Base-by-base conservation (phyloP, 2,329 filamentous ascomycete species). In the Aureobasidium sp. region DNA sequence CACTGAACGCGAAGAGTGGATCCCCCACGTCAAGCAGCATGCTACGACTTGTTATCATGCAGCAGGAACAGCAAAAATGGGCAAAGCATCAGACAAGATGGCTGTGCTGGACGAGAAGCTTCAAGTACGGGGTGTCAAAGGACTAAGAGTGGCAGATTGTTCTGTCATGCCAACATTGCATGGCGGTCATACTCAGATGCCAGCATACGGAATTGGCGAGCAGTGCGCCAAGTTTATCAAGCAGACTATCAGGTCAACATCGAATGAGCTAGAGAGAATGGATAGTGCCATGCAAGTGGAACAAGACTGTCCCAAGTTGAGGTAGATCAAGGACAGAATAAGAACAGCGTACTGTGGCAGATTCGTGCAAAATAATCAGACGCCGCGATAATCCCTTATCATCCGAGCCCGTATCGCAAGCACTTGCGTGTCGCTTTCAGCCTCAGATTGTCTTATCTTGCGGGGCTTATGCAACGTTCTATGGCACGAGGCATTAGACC, bases 131-230 rank as follows among this genome's bases (percentile, higher is more conserved):
- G 82, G 82, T 2, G 77, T 83, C 2, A 72, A 75, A 58, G 76
- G 78, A 1, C 69, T 85, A n/a, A 73, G 83, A 2, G 81, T 85
- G 13, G 80, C 76, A 0, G 81, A 83, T 64, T 78, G 75, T 65
- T 80, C 77, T 66, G 74, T 81, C 29, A 82, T 82, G 79, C 81
- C 81, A 2, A 71, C 70, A 0, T 67, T 83, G 3, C 77, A 82
- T 65, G 74, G 74, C 29, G 82, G 78, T 0, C 79, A 82, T 66
- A 82, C 81, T 0, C 81, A 83, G 66, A 83, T 83, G 80, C 80
- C 81, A 3, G 81, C 81, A 5, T 84, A 82, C 67, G 81, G 79
- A 1, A 82, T 84, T 64, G 81, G 79, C 0, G 81, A 84, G 70
- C 42, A 59, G 44, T 59, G 55, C 39, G 55, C 55, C 11, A 49